phyloP scores from a whole-genome alignment of 306 rosid species.

The Citrullus mucosospermus region DNA sequence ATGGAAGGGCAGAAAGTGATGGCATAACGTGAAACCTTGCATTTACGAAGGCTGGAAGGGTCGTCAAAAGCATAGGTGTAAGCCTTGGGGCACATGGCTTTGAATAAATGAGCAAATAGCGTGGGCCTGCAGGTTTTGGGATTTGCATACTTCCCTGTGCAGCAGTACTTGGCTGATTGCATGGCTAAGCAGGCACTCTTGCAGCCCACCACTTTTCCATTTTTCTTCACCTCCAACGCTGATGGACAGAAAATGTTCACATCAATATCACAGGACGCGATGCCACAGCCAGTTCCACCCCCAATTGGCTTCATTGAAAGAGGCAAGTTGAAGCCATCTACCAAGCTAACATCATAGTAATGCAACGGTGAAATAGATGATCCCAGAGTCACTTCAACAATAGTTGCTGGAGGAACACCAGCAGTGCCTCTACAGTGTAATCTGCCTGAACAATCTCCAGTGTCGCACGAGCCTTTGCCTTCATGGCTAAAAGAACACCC shows the following conservation, averaged over 20 bases:
- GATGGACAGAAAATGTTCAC: slow-evolving; percentile 88
- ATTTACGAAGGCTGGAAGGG: slow-evolving; percentile 68
- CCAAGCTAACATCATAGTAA: slow-evolving; percentile 84
- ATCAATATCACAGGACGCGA: slow-evolving; percentile 85
- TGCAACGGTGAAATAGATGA: slow-evolving; percentile 75
- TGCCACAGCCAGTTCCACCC: slow-evolving; percentile 83
- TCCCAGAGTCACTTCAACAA: slow-evolving; percentile 92
- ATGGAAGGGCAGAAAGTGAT: slow-evolving; percentile 83
- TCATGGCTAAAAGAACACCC: slow-evolving; percentile 53
- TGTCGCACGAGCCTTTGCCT: slow-evolving; percentile 59
- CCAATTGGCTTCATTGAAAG: slow-evolving; percentile 90
- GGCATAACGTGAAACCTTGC: slow-evolving; percentile 76
- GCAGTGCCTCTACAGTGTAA: slow-evolving; percentile 48
- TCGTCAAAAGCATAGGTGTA: slow-evolving; percentile 94
- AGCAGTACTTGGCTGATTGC: slow-evolving; percentile 90
- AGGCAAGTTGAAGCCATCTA: slow-evolving; percentile 90
- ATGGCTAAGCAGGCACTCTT: slow-evolving; percentile 96
- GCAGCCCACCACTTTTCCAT: slow-evolving; percentile 73
- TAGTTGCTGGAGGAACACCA: slow-evolving; percentile 81
- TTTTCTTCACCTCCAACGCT: slow-evolving; percentile 62
- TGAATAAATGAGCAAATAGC: slow-evolving; percentile 67
- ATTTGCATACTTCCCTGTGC: slow-evolving; percentile 71
- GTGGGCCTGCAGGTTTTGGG: slow-evolving; percentile 85
- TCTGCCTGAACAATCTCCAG: slow-evolving; percentile 66
- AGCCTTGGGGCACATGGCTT: slow-evolving; percentile 98